phyloP scores from a whole-genome alignment of 352 stramenopile species.

The Phytophthora foliorum region DNA sequence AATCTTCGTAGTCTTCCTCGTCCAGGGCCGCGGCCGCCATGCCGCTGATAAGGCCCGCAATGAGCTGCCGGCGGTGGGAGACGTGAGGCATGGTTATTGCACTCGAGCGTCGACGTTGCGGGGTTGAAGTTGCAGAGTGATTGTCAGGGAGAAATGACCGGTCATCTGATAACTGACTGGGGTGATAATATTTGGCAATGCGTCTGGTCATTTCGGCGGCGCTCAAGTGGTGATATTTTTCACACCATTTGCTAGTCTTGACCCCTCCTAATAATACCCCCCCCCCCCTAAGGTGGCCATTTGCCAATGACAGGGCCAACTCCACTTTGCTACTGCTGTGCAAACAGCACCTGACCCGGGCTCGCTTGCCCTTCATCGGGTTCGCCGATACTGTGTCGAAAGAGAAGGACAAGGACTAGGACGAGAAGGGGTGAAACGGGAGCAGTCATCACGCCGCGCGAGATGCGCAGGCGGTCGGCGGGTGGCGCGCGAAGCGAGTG shows the following conservation, averaged over 20 bases:
- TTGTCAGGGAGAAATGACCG: conserved; percentile 4
- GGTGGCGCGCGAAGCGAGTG: too few species aligned
- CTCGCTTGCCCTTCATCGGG: too few species aligned
- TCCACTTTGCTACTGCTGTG: too few species aligned
- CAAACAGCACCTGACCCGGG: too few species aligned
- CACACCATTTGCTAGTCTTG: conserved; percentile 5
- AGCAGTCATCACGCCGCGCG: too few species aligned
- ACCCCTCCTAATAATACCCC: conserved; percentile 1
- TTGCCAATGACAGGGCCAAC: too few species aligned
- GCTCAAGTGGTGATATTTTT: conserved; percentile 9
- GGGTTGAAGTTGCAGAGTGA: conserved; percentile 10
- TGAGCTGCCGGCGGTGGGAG: conserved; percentile 7
- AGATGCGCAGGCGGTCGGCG: too few species aligned
- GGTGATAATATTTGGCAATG: conserved; percentile 9
- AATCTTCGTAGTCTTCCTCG: conserved; percentile 12
- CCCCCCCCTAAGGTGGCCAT: too few species aligned
- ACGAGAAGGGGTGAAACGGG: too few species aligned
- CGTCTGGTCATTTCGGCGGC: conserved; percentile 5
- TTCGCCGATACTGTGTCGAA: too few species aligned
- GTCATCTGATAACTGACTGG: conserved; percentile 1
- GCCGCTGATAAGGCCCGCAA: neutral
- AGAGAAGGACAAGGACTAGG: too few species aligned
- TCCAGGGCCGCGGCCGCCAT: neutral
- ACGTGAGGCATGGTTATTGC: neutral
- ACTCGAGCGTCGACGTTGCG: neutral